Percentiles rank a stretch among this genome's conserved stretches.
These are phyloP conservation scores for Arabidopsis thaliana DNA, from an alignment of 345 rosid species.

Conservation along the genomic window DNA sequence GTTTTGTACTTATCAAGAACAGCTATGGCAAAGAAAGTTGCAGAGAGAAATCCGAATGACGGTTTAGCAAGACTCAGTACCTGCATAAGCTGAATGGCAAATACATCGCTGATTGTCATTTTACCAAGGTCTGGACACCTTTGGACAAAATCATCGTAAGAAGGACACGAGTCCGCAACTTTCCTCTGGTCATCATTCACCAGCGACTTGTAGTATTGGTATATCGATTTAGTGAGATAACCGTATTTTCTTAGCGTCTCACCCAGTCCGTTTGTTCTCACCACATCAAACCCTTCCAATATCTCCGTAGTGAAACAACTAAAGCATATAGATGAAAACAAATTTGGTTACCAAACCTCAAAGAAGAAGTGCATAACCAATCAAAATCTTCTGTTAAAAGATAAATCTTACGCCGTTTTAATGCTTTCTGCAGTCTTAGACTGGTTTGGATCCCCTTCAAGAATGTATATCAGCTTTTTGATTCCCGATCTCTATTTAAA, in stretches of 20 bases:
- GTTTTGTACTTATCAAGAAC: slow-evolving; percentile 84
- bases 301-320: slow-evolving; percentile 94
- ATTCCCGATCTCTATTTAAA: slow-evolving; percentile 73
- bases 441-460: slow-evolving; percentile 87
- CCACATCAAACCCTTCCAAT: slow-evolving; percentile 84
- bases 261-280: slow-evolving; percentile 70
- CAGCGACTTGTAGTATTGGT: slow-evolving; percentile 58
- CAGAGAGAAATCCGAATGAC: background rate
- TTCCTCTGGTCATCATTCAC: slow-evolving; percentile 48
- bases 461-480: slow-evolving; percentile 81
- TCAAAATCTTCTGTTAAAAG: slow-evolving; percentile 3
- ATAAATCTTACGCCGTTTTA: slow-evolving; percentile 76
- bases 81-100: slow-evolving; percentile 94
- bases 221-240: slow-evolving; percentile 69
- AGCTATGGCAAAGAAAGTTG: slow-evolving; percentile 53
- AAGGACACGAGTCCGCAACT: slow-evolving; percentile 50
- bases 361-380: background rate
- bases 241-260: slow-evolving; percentile 82
- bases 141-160: slow-evolving; percentile 60
- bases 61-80: slow-evolving; percentile 45
- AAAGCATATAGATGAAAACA: slow-evolving; percentile 34
- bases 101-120: slow-evolving; percentile 84
- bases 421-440: slow-evolving; percentile 83
- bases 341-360: slow-evolving; percentile 12
- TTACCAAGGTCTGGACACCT: slow-evolving; percentile 77